Conservation (phyloP, 2,329 filamentous ascomycete genomes). For the Verticillium longisporum region DNA sequence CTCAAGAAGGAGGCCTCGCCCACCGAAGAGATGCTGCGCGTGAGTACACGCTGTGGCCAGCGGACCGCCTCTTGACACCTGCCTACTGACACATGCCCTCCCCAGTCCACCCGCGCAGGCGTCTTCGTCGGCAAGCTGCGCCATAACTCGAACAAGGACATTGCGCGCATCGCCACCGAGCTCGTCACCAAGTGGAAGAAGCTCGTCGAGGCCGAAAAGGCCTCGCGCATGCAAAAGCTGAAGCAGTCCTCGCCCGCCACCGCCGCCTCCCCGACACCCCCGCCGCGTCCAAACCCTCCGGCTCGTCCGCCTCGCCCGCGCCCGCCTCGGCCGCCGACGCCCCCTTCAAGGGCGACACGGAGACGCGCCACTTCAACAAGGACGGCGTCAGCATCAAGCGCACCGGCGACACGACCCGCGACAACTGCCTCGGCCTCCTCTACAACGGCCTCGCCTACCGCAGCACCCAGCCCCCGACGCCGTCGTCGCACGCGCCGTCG, state of each 20-base stretch:
- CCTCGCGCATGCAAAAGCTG: conserved; percentile 27
- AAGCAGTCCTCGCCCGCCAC: conserved; percentile 34
- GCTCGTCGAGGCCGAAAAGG: conserved; percentile 62
- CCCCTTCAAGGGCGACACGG: conserved; percentile 56
- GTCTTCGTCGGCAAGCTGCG: conserved; percentile 78
- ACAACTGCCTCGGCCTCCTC: conserved; percentile 82
- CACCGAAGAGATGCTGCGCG: conserved; percentile 83
- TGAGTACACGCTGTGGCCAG: conserved; percentile 28
- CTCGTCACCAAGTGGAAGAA: conserved; percentile 86
- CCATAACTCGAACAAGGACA: conserved; percentile 72
- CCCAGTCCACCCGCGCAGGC: conserved; percentile 77
- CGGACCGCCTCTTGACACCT: not conserved
- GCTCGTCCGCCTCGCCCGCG: conserved; percentile 9
- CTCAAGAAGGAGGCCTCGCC: conserved; percentile 75
- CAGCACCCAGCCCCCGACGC: conserved; percentile 63
- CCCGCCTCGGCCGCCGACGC: conserved; percentile 9
- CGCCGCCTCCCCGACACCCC: conserved; percentile 27
- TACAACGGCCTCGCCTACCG: conserved; percentile 80
- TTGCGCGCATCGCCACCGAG: conserved; percentile 69
- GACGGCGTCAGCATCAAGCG: conserved; percentile 74
- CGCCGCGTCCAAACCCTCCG: conserved; percentile 37
- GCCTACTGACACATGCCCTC: not conserved
- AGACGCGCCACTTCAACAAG: conserved; percentile 71
- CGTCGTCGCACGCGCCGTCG: conserved; percentile 68
- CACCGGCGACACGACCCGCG: conserved; percentile 66